Percentiles rank a stretch among this genome's conserved stretches.
These are phyloP conservation scores for Ophiostoma ips DNA, from an alignment of 2,329 filamentous ascomycete genomes.

Conservation along the genomic window DNA sequence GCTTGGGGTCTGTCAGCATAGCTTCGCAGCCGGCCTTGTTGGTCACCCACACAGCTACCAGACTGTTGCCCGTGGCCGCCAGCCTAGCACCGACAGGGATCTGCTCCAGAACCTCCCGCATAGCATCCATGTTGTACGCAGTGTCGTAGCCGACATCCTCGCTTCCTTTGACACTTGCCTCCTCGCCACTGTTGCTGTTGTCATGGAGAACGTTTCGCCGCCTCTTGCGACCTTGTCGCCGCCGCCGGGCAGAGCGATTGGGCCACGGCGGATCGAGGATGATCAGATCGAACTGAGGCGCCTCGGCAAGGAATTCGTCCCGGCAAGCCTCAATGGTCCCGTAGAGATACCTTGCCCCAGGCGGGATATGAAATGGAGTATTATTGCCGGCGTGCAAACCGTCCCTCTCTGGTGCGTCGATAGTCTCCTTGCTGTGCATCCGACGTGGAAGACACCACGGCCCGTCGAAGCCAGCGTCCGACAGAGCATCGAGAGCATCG, in stretches of 20 bases:
- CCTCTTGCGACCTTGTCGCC: constrained; percentile 29
- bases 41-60: constrained; percentile 65
- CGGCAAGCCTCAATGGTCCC: constrained; percentile 32
- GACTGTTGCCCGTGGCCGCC: constrained; percentile 31
- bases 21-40: constrained; percentile 50
- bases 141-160: constrained; percentile 24
- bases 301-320: constrained; percentile 25
- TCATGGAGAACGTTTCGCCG: neutral
- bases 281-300: constrained; percentile 48
- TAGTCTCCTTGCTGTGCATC: constrained; percentile 10
- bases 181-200: neutral
- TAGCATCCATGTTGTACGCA: constrained; percentile 30
- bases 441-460: constrained; percentile 31
- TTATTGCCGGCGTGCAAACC: neutral
- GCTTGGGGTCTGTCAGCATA: constrained; percentile 32
- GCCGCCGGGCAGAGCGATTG: constrained; percentile 51
- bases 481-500: constrained; percentile 27
- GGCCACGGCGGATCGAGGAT: constrained; percentile 72
- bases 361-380: constrained; percentile 24
- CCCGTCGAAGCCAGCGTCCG: constrained; percentile 22
- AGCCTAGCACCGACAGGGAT: constrained; percentile 45
- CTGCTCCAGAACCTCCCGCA: constrained; percentile 34
- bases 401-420: neutral
- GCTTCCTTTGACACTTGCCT: too few species aligned
- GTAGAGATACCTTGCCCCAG: constrained; percentile 29